Evolutionary conservation across 169 alveolate species (phyloP), one percentile per base, ranked within the genome.

Genomic region (Plasmodium vivax): DNA sequence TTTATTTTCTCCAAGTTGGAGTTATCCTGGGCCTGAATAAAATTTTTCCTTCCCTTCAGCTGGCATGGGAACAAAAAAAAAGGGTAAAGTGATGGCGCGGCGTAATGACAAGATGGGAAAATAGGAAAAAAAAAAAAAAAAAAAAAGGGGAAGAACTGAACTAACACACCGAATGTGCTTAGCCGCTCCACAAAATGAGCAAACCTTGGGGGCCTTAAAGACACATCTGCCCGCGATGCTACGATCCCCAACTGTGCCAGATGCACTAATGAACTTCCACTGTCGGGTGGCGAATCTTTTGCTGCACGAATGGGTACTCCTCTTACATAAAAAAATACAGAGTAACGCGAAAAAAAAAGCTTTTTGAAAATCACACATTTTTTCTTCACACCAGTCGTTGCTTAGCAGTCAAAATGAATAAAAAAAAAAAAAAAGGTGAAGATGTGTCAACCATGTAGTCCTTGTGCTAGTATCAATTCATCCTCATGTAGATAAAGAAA

Each of bases 1-100:
- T 90, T 90, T 27, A 90, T 74, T 68, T 90, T 81, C 68, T 90
- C 94, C 83, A 90, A 72, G 74, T 82, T 90, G 68, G 45, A 16
- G 82, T 90, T 80, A 27, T 82, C 32, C 56, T 45, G 72, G 14
- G 91, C 54, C 43, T 90, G 32, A 30, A 82, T 62, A 27, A 41
- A 16, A 38, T 19, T 62, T 74, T 80, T 45, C 73, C 68, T 90
- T 62, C 83, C 73, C 74, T 90, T 80, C n/a, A 72, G 27, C 92
- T 90, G 73, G 32, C 73, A 58, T 62, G 36, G 19, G 62, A 45
- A 34, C 32, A 7, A 6, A 9, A 7, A 7, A 73, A n/a, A 19
- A 45, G 84, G 32, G 36, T n/a, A 19, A 27, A 36, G 19, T 77
- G 12, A 12, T 77, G 36, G 30, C n/a, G 45, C 27, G 51, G n/a